These are phyloP conservation scores for Dactylorhiza incarnata DNA, from an alignment of 106 monocot genomes.

Conservation along the genomic window DNA sequence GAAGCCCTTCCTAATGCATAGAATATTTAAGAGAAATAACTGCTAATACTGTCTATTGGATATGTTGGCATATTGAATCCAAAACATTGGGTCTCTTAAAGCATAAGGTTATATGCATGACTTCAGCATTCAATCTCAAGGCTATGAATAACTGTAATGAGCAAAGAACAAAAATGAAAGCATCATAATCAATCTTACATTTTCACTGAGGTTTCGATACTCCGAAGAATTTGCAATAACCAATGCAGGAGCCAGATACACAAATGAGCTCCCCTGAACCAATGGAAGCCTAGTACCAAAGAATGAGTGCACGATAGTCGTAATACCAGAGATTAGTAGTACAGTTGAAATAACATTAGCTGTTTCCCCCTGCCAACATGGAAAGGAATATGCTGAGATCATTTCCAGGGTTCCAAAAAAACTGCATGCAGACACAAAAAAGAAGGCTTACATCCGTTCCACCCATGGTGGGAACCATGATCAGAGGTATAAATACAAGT, in stretches of 20 bases:
- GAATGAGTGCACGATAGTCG: slow-evolving; percentile 80
- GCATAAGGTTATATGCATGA: neutral
- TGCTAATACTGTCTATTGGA: neutral
- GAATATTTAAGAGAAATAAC: neutral
- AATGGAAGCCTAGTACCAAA: slow-evolving; percentile 90
- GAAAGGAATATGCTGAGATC: slow-evolving; percentile 7
- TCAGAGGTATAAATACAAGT: slow-evolving; percentile 89
- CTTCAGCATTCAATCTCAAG: neutral
- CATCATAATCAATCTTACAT: slow-evolving; percentile 47
- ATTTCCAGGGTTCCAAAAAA: neutral
- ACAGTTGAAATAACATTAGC: slow-evolving; percentile 92
- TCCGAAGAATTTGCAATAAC: slow-evolving; percentile 89
- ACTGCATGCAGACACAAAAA: slow-evolving; percentile 1
- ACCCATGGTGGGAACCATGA: slow-evolving; percentile 93
- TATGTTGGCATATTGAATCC: neutral
- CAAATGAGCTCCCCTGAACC: slow-evolving; percentile 98
- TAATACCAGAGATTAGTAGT: slow-evolving; percentile 82
- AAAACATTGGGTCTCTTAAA: neutral
- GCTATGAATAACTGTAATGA: neutral
- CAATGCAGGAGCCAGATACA: slow-evolving; percentile 89
- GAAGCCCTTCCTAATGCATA: neutral
- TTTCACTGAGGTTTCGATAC: slow-evolving; percentile 90
- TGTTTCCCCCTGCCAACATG: slow-evolving; percentile 66
- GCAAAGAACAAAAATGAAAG: neutral
- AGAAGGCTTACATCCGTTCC: slow-evolving; percentile 82